These are phyloP conservation scores for Silybum marianum DNA, from an alignment of 129 eudicot species.

Conservation along the genomic window DNA sequence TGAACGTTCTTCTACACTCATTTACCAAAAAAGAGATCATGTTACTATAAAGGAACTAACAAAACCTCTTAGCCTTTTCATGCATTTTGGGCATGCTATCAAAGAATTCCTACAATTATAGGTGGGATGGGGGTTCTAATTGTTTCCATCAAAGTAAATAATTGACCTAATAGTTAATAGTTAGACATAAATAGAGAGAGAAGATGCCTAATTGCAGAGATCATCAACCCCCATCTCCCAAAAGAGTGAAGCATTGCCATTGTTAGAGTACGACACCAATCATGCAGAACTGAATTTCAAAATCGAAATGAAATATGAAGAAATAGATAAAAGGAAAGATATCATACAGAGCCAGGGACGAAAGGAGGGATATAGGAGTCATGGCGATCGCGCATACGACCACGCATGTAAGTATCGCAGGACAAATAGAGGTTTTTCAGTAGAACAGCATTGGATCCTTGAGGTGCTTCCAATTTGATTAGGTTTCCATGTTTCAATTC, in stretches of 20 bases:
- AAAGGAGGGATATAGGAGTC: constrained; percentile 69
- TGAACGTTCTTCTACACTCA: no score
- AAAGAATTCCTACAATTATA: no score
- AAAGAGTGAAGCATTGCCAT: no score
- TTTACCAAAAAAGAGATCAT: no score
- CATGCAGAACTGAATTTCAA: neutral
- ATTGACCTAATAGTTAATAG: no score
- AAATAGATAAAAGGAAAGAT: neutral
- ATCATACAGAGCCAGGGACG: constrained; percentile 58
- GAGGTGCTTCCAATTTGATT: constrained; percentile 42
- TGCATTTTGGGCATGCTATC: neutral
- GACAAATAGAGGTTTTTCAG: constrained; percentile 78
- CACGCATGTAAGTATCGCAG: constrained; percentile 95
- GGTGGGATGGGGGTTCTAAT: no score
- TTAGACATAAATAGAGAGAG: no score
- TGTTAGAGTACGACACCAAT: neutral
- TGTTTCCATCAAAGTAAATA: no score
- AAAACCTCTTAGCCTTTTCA: no score
- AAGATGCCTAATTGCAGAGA: no score
- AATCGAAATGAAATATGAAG: neutral
- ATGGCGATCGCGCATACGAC: constrained; percentile 61
- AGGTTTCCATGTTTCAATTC: constrained; percentile 40
- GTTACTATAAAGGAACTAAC: neutral
- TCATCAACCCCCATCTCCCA: no score
- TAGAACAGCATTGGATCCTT: constrained; percentile 49